phyloP scores from a whole-genome alignment of 495 filamentous ascomycete species.

The Neurospora discreta region DNA sequence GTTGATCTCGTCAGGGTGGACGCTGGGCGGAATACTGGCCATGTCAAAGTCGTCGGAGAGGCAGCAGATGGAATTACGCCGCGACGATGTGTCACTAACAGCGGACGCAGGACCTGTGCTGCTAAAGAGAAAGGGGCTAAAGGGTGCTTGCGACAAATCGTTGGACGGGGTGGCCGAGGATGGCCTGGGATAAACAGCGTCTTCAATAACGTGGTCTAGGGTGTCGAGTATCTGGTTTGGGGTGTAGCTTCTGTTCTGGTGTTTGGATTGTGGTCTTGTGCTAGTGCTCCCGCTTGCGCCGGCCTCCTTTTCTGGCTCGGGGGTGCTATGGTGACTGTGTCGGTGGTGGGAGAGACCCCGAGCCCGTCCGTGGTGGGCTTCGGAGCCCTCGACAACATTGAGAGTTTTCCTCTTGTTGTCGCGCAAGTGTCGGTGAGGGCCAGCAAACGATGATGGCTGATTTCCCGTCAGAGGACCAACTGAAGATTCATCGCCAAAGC shows the following conservation, averaged over 20 bases:
- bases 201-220: neutral
- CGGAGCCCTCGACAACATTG: neutral
- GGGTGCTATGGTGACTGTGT: neutral
- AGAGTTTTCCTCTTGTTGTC: conserved; percentile 19
- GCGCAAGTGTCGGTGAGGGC: conserved; percentile 16
- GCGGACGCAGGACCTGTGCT: conserved; percentile 38
- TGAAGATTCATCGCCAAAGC: conserved; percentile 42
- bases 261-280: neutral
- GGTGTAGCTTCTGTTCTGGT: neutral
- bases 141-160: conserved; percentile 33
- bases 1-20: conserved; percentile 6
- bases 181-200: neutral
- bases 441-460: conserved; percentile 17
- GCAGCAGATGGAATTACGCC: conserved; percentile 44
- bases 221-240: neutral
- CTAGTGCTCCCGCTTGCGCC: neutral
- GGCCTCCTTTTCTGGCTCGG: conserved; percentile 1
- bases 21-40: neutral
- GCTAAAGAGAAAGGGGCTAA: conserved; percentile 44
- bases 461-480: conserved; percentile 28
- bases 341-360: neutral
- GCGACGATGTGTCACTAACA: conserved; percentile 38
- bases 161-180: conserved; percentile 11
- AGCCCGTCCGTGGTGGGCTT: neutral
- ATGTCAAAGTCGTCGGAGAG: conserved; percentile 39